phyloP scores from a whole-genome alignment of 208 protist species.

The Vickermania spadyakhi region DNA sequence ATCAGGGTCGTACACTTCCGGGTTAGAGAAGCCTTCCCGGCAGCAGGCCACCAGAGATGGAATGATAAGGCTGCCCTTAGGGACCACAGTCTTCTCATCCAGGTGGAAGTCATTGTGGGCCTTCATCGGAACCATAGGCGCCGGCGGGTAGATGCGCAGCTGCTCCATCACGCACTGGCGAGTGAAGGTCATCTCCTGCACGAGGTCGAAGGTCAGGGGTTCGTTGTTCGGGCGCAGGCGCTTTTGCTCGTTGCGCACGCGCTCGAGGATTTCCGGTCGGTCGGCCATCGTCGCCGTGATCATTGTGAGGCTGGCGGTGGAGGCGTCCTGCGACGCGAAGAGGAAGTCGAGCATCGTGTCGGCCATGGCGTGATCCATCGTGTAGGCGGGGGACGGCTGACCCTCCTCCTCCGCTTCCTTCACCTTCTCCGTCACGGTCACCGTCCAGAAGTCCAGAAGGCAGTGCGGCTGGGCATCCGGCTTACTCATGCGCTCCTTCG shows the following conservation, averaged over 20 bases:
- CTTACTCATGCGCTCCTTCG: constrained; percentile 64
- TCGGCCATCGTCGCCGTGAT: constrained; percentile 84
- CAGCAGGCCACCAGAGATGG: constrained; percentile 86
- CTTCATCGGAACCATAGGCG: constrained; percentile 81
- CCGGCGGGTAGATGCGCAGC: constrained; percentile 63
- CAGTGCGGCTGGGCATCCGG: constrained; percentile 74
- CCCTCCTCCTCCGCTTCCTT: constrained; percentile 65
- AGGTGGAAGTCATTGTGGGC: constrained; percentile 68
- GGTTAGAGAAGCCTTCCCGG: constrained; percentile 86
- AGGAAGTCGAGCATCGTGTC: constrained; percentile 90
- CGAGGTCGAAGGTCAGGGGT: constrained; percentile 67
- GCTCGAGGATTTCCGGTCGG: constrained; percentile 78
- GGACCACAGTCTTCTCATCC: constrained; percentile 71
- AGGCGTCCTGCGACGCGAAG: constrained; percentile 89
- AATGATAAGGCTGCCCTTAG: constrained; percentile 88
- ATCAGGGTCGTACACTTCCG: constrained; percentile 90
- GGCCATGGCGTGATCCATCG: constrained; percentile 80
- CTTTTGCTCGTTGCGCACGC: constrained; percentile 82
- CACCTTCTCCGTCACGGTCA: constrained; percentile 53
- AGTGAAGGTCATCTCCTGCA: constrained; percentile 87
- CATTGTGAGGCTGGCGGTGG: constrained; percentile 79
- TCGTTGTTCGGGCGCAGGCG: constrained; percentile 71
- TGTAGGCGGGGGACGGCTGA: constrained; percentile 51
- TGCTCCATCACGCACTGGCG: constrained; percentile 81
- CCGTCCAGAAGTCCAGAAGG: constrained; percentile 90